Conservation (phyloP, 148 eudicot species). For the Rhododendron williamsianum region DNA sequence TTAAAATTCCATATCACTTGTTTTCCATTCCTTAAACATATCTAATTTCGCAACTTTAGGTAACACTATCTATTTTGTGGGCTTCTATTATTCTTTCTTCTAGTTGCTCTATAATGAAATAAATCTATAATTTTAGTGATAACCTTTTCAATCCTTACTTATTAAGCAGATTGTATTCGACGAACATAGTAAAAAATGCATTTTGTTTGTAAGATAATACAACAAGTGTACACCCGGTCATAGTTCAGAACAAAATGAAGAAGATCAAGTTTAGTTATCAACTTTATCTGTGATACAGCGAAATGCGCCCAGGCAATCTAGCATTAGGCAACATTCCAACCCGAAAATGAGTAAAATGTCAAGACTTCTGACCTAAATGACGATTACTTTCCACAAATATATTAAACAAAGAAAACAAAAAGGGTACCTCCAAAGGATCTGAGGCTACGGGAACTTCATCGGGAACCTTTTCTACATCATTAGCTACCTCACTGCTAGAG, state of each 20-base stretch:
- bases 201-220: not conserved
- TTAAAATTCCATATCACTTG: not conserved
- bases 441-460: constrained; percentile 54
- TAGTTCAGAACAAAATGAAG: not conserved
- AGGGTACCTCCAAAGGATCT: constrained; percentile 80
- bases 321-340: not conserved
- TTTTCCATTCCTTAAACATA: not conserved
- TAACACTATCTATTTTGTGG: not conserved
- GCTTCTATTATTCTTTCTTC: not conserved
- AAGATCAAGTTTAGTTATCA: not conserved
- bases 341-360: not conserved
- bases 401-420: not conserved
- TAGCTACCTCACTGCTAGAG: constrained; percentile 23
- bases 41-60: not conserved
- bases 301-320: not conserved
- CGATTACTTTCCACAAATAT: not conserved
- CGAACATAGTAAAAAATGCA: not conserved
- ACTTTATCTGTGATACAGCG: not conserved
- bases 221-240: not conserved
- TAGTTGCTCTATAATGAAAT: not conserved
- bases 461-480: constrained; percentile 35
- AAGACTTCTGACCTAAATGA: not conserved
- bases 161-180: not conserved
- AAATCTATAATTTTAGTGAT: not conserved
- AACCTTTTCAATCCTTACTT: not conserved